These are phyloP conservation scores for Populus euphratica DNA, from an alignment of 345 rosid species.

Conservation along the genomic window DNA sequence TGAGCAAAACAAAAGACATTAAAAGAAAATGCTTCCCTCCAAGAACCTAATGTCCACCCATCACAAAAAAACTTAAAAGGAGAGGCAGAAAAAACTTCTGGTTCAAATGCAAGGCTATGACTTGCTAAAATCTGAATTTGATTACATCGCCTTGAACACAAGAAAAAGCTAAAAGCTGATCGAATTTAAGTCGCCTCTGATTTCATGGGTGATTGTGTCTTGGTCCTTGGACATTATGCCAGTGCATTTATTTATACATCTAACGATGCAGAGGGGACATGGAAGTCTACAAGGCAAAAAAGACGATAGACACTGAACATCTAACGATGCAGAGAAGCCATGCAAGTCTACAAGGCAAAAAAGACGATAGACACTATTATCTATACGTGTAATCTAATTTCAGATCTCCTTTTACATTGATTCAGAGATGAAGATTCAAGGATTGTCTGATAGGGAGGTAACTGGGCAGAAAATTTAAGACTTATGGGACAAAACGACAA, in stretches of 20 bases:
- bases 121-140: background rate
- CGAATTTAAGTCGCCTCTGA: background rate
- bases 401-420: background rate
- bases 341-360: background rate
- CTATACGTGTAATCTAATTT: background rate
- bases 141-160: background rate
- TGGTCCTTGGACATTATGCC: background rate
- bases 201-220: background rate
- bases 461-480: background rate
- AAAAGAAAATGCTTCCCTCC: background rate
- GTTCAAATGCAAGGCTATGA: too few relatives aligned
- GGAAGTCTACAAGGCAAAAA: background rate
- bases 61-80: background rate
- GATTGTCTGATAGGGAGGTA: background rate
- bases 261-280: background rate
- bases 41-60: background rate
- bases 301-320: background rate
- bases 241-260: background rate
- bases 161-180: background rate
- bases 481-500: background rate
- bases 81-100: too few relatives aligned
- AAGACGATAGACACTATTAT: background rate
- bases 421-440: background rate
- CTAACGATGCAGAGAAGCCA: background rate
- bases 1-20: background rate